phyloP scores from a whole-genome alignment of 306 rosid species.

The Cicer arietinum region DNA sequence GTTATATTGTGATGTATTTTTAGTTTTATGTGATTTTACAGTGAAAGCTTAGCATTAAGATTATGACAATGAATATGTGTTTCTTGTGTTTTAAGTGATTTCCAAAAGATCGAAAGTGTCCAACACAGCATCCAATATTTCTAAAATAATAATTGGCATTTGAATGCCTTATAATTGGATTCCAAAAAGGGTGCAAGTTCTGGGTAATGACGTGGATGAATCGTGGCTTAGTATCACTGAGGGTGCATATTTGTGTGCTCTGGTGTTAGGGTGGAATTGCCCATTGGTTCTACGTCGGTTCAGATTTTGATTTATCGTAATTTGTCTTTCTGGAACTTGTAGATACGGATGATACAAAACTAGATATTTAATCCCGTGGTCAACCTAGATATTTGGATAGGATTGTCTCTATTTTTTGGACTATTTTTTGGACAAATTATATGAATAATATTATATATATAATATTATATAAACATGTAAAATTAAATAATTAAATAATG shows the following conservation, averaged over 20 bases:
- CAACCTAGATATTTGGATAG: too few species aligned
- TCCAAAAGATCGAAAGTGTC: not conserved
- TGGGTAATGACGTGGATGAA: not conserved
- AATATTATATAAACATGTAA: too few species aligned
- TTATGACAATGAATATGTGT: not conserved
- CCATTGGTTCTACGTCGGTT: not conserved
- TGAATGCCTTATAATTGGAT: not conserved
- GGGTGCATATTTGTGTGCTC: too few species aligned
- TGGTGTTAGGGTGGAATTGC: too few species aligned
- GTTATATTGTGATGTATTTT: slow-evolving; percentile 20
- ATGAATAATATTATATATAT: too few species aligned
- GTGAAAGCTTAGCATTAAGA: not conserved
- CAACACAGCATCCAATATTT: not conserved
- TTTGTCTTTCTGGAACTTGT: not conserved
- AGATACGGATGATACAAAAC: not conserved
- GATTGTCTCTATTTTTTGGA: too few species aligned
- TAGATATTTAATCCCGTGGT: not conserved
- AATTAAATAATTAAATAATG: too few species aligned
- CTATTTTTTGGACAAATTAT: too few species aligned
- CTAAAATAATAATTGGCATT: not conserved
- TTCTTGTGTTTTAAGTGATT: slow-evolving; percentile 8
- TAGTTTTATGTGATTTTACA: slow-evolving; percentile 13
- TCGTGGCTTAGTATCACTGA: not conserved
- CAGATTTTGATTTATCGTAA: not conserved
- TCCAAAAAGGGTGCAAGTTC: too few species aligned